phyloP scores from a whole-genome alignment of 768 basidiomycete species.

The Suillus placidus region DNA sequence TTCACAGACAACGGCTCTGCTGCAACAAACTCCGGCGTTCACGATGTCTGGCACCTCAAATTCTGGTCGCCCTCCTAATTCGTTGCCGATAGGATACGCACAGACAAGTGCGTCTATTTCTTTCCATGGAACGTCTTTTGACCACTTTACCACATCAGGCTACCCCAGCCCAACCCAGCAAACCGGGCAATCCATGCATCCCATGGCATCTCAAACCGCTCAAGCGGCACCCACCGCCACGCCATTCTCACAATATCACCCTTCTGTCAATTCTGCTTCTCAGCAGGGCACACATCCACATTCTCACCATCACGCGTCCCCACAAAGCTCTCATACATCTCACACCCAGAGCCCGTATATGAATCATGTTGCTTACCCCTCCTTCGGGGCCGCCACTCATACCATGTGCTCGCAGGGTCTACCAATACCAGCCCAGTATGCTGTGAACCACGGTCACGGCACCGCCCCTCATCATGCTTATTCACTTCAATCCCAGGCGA shows the following conservation, averaged over 20 bases:
- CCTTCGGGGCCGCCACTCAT: neutral
- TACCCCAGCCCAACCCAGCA: neutral
- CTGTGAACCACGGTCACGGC: neutral
- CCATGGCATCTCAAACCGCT: neutral
- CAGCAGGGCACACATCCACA: neutral
- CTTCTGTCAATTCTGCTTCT: neutral
- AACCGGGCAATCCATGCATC: neutral
- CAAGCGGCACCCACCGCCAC: neutral
- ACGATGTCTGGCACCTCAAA: neutral
- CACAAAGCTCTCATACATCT: conserved; percentile 3
- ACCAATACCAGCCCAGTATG: neutral
- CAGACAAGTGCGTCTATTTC: neutral
- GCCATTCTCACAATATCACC: neutral
- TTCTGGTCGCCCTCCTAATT: neutral
- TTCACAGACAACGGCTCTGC: neutral
- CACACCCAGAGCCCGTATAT: neutral
- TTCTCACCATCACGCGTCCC: neutral
- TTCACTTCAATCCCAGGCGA: neutral
- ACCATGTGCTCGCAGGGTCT: neutral
- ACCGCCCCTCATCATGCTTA: neutral
- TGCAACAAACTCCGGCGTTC: neutral
- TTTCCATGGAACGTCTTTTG: neutral
- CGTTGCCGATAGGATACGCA: neutral
- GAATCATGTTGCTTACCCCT: neutral
- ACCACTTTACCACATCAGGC: neutral